Conservation (phyloP, 768 basidiomycete species). For the Daedaleopsis nitida region DNA sequence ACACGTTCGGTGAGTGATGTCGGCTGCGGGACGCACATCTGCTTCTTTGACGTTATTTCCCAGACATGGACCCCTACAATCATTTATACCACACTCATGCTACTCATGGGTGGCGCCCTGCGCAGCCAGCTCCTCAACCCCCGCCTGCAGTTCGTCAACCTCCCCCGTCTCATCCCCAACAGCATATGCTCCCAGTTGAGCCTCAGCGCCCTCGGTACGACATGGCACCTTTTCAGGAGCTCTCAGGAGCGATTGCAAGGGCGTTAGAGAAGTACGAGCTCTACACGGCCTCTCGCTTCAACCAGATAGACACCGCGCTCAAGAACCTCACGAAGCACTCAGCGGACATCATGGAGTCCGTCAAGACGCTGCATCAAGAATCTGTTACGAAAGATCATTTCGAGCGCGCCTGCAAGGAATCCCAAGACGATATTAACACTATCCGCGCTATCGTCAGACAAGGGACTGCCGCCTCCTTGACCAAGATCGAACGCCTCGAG, state of each 20-base stretch:
- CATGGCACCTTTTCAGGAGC: no score
- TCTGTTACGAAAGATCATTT: not conserved
- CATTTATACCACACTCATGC: not conserved
- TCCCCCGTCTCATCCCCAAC: no score
- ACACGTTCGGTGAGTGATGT: not conserved
- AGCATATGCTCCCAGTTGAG: no score
- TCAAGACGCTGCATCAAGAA: constrained; percentile 1
- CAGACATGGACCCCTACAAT: not conserved
- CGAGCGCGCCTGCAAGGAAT: not conserved
- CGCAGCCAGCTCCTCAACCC: not conserved
- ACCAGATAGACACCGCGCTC: constrained; percentile 3
- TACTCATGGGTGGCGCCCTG: not conserved
- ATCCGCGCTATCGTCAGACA: constrained; percentile 6
- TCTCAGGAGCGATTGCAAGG: no score
- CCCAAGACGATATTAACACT: not conserved
- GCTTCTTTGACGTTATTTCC: not conserved
- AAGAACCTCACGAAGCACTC: constrained; percentile 3
- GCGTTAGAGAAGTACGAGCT: no score
- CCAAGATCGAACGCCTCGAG: constrained; percentile 2
- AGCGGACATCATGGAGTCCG: not conserved
- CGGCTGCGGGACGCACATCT: not conserved
- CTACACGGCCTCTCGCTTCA: not conserved
- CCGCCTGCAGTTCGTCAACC: not conserved
- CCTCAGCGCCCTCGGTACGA: no score
- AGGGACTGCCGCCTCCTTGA: not conserved